phyloP scores from a whole-genome alignment of 768 basidiomycete species.

The Lanmaoa rubissima region DNA sequence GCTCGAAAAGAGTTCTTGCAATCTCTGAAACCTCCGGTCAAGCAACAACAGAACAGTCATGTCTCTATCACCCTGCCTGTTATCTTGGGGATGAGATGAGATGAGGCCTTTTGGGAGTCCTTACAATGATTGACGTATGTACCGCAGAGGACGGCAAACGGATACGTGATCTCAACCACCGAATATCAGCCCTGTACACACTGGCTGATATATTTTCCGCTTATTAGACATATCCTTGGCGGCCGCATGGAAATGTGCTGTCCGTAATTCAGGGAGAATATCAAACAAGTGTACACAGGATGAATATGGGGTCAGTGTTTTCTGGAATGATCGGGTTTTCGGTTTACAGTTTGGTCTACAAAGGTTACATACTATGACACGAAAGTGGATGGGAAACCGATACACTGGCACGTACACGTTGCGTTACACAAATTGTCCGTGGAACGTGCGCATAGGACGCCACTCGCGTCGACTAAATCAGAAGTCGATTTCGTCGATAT shows the following conservation, averaged over 20 bases:
- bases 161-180: background rate
- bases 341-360: slow-evolving; percentile 26
- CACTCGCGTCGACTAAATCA: slow-evolving; percentile 79
- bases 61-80: background rate
- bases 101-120: background rate
- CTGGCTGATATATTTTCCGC: background rate
- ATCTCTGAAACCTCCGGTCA: background rate
- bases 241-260: background rate
- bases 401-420: slow-evolving; percentile 28
- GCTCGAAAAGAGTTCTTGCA: background rate
- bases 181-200: background rate
- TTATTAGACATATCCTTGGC: background rate
- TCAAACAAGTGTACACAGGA: background rate
- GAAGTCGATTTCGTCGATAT: slow-evolving; percentile 69
- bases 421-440: slow-evolving; percentile 30
- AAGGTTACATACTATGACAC: background rate
- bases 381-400: background rate
- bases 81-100: background rate
- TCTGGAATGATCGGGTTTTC: background rate
- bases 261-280: background rate
- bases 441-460: slow-evolving; percentile 30
- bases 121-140: background rate
- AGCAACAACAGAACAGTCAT: background rate
- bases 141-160: background rate
- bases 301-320: background rate